These are phyloP conservation scores for sorghum (Sorghum bicolor) DNA, from an alignment of 176 grass and related monocot species.

Conservation along the genomic window DNA sequence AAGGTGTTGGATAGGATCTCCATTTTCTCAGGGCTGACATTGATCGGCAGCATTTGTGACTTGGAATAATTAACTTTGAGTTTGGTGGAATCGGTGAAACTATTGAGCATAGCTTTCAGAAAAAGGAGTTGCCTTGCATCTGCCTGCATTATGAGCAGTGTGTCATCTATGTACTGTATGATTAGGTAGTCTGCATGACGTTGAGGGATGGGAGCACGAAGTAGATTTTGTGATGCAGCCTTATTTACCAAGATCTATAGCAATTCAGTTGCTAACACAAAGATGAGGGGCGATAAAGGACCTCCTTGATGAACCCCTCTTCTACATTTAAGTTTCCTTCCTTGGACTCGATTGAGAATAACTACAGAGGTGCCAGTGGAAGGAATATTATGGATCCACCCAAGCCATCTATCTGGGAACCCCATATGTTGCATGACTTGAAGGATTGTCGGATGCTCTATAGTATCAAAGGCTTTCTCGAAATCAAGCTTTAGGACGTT, in stretches of 20 bases:
- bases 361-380: no score
- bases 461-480: no score
- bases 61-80: background rate
- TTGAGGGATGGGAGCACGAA: no score
- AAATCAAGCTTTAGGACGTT: no score
- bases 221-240: background rate
- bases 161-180: background rate
- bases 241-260: background rate
- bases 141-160: background rate
- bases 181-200: background rate
- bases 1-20: fast-evolving
- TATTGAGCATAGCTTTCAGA: background rate
- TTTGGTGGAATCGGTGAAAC: background rate
- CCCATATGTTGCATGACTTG: no score
- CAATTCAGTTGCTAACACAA: background rate
- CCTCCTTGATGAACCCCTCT: background rate
- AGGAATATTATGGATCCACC: no score
- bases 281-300: background rate
- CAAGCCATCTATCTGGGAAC: no score
- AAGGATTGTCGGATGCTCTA: no score
- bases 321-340: background rate
- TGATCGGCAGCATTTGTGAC: background rate
- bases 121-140: background rate
- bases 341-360: background rate
- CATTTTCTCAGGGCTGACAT: fast-evolving